Base-by-base conservation (phyloP, 1,284 basidiomycete species). In the Albatrellus sp. region DNA sequence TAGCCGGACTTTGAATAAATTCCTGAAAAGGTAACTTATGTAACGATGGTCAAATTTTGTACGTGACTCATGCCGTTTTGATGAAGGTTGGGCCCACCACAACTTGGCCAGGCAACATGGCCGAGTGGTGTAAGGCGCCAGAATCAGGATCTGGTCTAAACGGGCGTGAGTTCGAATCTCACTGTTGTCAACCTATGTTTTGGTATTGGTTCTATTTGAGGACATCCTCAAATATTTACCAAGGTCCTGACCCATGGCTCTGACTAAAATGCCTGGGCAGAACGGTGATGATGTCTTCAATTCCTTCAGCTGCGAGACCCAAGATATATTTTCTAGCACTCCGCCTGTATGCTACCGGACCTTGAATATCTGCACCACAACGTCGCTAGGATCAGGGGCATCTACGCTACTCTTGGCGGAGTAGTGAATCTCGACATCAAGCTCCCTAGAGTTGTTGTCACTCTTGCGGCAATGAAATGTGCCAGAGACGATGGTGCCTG, bases 341-440 rank as follows among this genome's bases (percentile, higher is more conserved):
- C 13, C 20, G n/a, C 9, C 20, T 9, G 10, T 24, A 19, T 12
- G 2, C 46, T 45, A 48, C 40, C 48, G 48, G 24, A 46, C 42
- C 60, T 78, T 86, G 64, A 76, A 90, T 54, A 85, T 77, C 57
- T 87, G 84, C n/a, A 90, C 80, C 19, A 76, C 61, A 28, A 63
- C 61, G 14, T 72, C 66, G 42, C 62, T 60, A 2, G 58, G 52
- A 1, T 54, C 52, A 19, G 52, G 51, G 3, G 50, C 54, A 24
- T 62, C 61, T 10, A 47, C 55, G 11, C 52, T 50, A 29, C 63
- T 57, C 46, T 66, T 65, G 6, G 85, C 70, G 0, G 71, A 68
- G 62, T 89, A 97, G 58, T 92, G 90, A 39, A 98, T 84, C 66
- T 97, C 92, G 12, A 94, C 78, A 52, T 96, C 87, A 40, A 98